Evolutionary conservation across 2,329 filamentous ascomycete species (phyloP).

Genomic region (Aspergillus sp.): DNA sequence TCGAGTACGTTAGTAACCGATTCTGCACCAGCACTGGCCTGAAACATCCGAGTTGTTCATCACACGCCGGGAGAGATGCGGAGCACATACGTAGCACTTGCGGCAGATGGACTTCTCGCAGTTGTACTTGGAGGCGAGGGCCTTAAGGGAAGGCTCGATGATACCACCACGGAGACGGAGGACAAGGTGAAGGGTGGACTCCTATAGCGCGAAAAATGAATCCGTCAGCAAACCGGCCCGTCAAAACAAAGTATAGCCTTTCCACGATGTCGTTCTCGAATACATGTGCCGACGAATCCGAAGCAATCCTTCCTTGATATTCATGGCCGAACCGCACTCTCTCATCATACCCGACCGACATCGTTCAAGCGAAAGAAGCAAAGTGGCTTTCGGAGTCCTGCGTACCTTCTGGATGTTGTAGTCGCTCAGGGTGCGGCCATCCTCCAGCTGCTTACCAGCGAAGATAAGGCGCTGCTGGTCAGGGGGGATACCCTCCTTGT

Average conservation of each 20-base stretch:
- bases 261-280: neutral
- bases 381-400: slow-evolving; percentile 15
- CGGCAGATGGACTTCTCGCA: slow-evolving; percentile 99
- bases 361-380: slow-evolving; percentile 4
- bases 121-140: slow-evolving; percentile 98
- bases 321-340: neutral
- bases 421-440: slow-evolving; percentile 92
- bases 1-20: neutral
- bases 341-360: slow-evolving; percentile 5
- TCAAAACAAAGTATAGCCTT: neutral
- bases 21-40: neutral
- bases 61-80: neutral
- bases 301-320: neutral
- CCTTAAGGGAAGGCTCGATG: slow-evolving; percentile 98
- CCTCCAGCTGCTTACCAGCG: slow-evolving; percentile 98
- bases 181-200: slow-evolving; percentile 97
- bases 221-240: slow-evolving; percentile 29
- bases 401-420: slow-evolving; percentile 99
- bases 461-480: slow-evolving; percentile 99
- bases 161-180: slow-evolving; percentile 99
- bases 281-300: slow-evolving; percentile 1
- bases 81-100: slow-evolving; percentile 92
- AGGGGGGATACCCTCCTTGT: slow-evolving; percentile 98
- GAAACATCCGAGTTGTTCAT: neutral
- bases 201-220: slow-evolving; percentile 51